Base-by-base conservation (phyloP, 2,329 filamentous ascomycete genomes). In the Neonectria coccinea region DNA sequence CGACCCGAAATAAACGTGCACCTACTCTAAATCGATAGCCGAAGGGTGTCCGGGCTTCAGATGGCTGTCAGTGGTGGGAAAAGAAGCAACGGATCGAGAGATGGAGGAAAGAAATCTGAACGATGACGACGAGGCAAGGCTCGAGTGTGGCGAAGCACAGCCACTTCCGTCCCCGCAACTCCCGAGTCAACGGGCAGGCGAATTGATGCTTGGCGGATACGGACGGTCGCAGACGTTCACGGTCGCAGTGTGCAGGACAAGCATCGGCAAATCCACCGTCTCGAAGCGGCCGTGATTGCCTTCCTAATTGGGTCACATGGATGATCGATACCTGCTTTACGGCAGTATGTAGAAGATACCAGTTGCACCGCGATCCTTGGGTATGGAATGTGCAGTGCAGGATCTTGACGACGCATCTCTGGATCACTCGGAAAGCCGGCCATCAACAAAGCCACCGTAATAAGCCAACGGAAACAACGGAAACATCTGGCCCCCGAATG, bases 121-220 rank as follows among this genome's bases (percentile, higher is more conserved):
- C 56, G 62, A 60, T 66, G 61, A 64, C 41, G 56, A 66, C 59
- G 47, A 60, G 59, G 59, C 62, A 62, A 71, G 67, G 66, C 59
- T 74, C 67, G 53, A 56, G 56, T 64, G 72, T 71, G 71, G 71
- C 69, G 62, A 72, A 66, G 66, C 73, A 70, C 66, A 73, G 73
- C 73, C 70, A 75, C 69, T 65, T 20, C 54, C 36, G 42, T 59
- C 58, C 54, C 29, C 44, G 47, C 39, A 62, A 62, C 25, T 53
- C 44, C 45, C 44, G 33, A 42, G 56, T 53, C 47, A 48, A 52
- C 36, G 36, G 36, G 36, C 36, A 39, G 36, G 36, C 36, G 36
- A n/a, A 9, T n/a, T 8, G 36, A 33, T 33, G n/a, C 47, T 22
- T 51, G 47, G 9, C 47, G n/a, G 47, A 18, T 42, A 18, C 7